Base-by-base conservation (phyloP, 805 yeast species). In the Saccharomyces eubayanus region DNA sequence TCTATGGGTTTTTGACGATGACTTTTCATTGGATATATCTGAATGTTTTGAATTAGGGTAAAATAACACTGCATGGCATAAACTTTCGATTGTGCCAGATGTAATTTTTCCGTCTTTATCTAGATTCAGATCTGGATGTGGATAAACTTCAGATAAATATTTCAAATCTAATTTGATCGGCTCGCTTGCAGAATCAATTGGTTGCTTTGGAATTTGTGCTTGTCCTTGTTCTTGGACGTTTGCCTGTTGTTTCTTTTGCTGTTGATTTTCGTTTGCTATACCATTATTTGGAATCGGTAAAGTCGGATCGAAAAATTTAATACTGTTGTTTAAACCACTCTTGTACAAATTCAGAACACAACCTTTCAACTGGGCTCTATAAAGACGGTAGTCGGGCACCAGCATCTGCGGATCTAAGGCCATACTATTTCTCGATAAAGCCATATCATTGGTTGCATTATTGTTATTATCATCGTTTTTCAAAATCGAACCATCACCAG, bases 61-160 rank as follows among this genome's bases (percentile, higher is more conserved):
- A 66, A 83, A 84, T 14, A 89, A 66, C 28, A 88, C 72, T 2
- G 87, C 79, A 69, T 91, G 97, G 53, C 91, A 81, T 40, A 90
- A 74, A 48, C 90, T 79, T 66, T 90, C 97, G 10, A 80, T 63
- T 0, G 88, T 66, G 20, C 88, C 88, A 24, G 79, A 75, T 6
- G 75, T 58, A 21, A 78, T 71, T 20, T 78, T 77, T 21, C 79
- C 76, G 3, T 71, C 65, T 16, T 68, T 65, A 62, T 84, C 88
- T 54, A 80, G 56, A 31, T 70, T 73, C 29, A 84, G 64, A 48
- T 79, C 82, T 5, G 89, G 89, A 62, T 85, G 91, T 9, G 87
- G 86, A 55, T 74, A 79, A 2, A 63, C 65, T 28, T 74, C 74
- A 6, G 78, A 77, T 11, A 68, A 48, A 54, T 77, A 76, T 30